Evolutionary conservation across 495 filamentous ascomycete species (phyloP), one percentile per base, ranked within the genome.

Genomic region (Hamigera avellanea): DNA sequence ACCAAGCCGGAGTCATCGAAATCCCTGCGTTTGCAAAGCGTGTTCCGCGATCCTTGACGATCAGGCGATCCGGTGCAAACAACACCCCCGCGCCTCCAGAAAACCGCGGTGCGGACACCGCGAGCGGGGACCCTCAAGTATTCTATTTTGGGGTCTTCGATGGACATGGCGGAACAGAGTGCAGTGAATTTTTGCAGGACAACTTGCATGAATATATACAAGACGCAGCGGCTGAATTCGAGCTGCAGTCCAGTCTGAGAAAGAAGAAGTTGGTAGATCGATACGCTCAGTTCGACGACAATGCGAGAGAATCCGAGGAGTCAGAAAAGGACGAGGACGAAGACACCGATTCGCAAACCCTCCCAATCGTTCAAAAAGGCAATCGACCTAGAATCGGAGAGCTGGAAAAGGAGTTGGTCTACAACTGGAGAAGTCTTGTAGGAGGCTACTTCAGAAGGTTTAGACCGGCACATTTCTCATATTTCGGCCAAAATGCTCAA

Each of bases 71-170:
- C 9, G 44, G 38, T 4, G 41, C 32, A 14, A 19, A 18, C 25
- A 34, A 21, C 16, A 7, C 39, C 2, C 41, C 57, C 30, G 39
- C 58, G 3, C 48, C 60, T 14, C 54, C 57, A 8, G 62, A 64
- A 40, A 61, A 61, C 59, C 53, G 56, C 5, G 74, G 67, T 8
- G 83, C 84, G 13, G 77, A 83, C 37, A 80, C 76, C 32, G 73
- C 82, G 3, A 82, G 75, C 44, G 87, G 86, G 6, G 87, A 95
- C 54, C 87, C 87, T 6, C 87, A 95, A 50, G 81, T 95, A 6
- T 98, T 98, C 58, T 98, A 96, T 56, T 98, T 93, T 60, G 86
- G 74, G 2, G 78, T 96, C 0, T 98, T 96, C 49, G 91, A 98
- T 62, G 91, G 91, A 14, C 91, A 98, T 65, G 91, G 91, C 14